phyloP scores from a whole-genome alignment of 208 protist species.

The Willaertia magna region DNA sequence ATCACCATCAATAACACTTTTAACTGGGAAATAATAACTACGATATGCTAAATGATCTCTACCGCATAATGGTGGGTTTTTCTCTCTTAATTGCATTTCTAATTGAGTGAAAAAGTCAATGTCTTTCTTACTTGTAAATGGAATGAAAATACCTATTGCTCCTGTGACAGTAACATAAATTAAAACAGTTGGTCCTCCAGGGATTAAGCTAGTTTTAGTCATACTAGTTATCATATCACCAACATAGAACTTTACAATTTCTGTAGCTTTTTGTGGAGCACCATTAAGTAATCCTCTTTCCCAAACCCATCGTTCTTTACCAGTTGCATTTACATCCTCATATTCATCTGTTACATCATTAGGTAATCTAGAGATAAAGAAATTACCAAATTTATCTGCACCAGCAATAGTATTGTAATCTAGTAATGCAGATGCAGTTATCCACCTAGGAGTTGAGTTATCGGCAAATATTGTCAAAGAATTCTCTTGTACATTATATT shows the following conservation, averaged over 20 bases:
- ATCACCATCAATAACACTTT: conserved; percentile 68
- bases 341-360: conserved; percentile 33
- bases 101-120: conserved; percentile 60
- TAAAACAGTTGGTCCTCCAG: conserved; percentile 26
- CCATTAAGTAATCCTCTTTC: conserved; percentile 35
- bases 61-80: conserved; percentile 44
- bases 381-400: conserved; percentile 72
- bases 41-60: conserved; percentile 61
- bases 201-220: conserved; percentile 31
- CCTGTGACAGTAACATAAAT: conserved; percentile 49
- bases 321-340: conserved; percentile 25
- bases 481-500: conserved; percentile 48
- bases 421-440: conserved; percentile 34
- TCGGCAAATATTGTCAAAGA: conserved; percentile 62
- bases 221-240: conserved; percentile 56
- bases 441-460: conserved; percentile 51
- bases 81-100: conserved; percentile 57
- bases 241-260: conserved; percentile 49
- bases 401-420: conserved; percentile 68
- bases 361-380: conserved; percentile 54
- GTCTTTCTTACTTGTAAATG: conserved; percentile 49
- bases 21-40: conserved; percentile 64
- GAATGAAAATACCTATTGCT: conserved; percentile 37
- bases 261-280: conserved; percentile 41
- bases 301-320: conserved; percentile 19